Percentiles rank a stretch among this genome's conserved stretches.
Conservation (phyloP, 306 rosid species). For the Ochetophila trinervis region DNA sequence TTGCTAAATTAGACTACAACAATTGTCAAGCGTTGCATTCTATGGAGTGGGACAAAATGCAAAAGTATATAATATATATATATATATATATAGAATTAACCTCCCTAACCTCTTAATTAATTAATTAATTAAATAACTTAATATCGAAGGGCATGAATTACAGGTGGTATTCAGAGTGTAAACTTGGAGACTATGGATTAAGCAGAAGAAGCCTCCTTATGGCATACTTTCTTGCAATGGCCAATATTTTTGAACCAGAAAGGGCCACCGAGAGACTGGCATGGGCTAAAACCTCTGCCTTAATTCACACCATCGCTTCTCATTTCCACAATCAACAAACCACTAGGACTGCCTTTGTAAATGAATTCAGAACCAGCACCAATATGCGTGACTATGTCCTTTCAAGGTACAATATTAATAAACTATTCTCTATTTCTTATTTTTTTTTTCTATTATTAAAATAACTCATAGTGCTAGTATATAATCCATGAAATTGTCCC, state of each 20-base stretch:
- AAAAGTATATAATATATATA: conserved; percentile 35
- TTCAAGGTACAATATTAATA: conserved; percentile 21
- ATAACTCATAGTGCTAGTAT: not conserved
- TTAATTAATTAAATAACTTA: not conserved
- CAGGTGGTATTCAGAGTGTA: conserved; percentile 78
- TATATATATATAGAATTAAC: not conserved
- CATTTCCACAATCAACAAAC: conserved; percentile 35
- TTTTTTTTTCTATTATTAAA: not conserved
- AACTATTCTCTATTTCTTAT: not conserved
- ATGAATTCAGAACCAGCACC: conserved; percentile 32
- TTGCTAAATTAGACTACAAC: conserved; percentile 89
- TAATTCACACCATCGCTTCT: conserved; percentile 49
- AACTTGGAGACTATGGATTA: conserved; percentile 56
- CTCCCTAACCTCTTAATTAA: not conserved
- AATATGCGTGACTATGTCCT: conserved; percentile 23
- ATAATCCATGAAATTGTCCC: not conserved
- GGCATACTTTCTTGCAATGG: conserved; percentile 69
- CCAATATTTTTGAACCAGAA: conserved; percentile 73
- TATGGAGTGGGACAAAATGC: conserved; percentile 65
- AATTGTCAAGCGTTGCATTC: conserved; percentile 70
- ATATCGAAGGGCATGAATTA: not conserved
- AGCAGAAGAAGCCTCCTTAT: conserved; percentile 52
- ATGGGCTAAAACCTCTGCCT: conserved; percentile 63
- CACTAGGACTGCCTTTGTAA: conserved; percentile 40
- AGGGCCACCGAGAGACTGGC: conserved; percentile 64